Evolutionary conservation across 768 basidiomycete genomes (phyloP), one percentile per base, ranked within the genome.

Genomic region (Astraeus odoratus): DNA sequence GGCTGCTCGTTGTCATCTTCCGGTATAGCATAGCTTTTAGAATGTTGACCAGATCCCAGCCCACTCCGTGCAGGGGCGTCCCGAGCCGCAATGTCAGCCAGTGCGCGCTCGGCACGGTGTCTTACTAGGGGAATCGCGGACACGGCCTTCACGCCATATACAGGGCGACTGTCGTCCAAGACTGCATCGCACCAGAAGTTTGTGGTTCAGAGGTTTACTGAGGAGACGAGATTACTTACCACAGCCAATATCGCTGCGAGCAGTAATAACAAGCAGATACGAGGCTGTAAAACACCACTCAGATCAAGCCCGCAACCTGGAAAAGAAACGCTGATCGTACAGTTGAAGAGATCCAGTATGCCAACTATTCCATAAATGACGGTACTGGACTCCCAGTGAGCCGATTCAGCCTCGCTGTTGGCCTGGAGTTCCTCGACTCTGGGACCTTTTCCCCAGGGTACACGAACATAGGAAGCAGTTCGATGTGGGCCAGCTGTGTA

Each of bases 321-420:
- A 19, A 36, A 25, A 35, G 37, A 3, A 47, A 22, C 34, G 49
- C 35, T 44, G 30, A 20, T 45, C 20, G 30, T 64, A 90, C 88
- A 77, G 56, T 81, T 74, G 57, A 81, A 86, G 19, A 92, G 64
- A 49, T 81, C 78, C 49, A 92, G 57, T 15, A 86, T 67, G 13
- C 88, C 88, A 35, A 90, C 67, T 51, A 92, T 77, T 10, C 88
- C 89, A 60, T 87, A 83, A 9, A 88, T 72, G 35, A 86, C 61
- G 31, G 77, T 75, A 46, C 71, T 62, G 15, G 73, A 70, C 7
- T 66, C 59, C 83, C 86, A 86, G 57, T 78, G 71, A 16, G 65
- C 51, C 12, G 58, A 62, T 7, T 67, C 59, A 20, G 54, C 55
- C n/a, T 59, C 67, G 25, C 49, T 58, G 31, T 63, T 57, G 33